Conservation (phyloP, 108 stramenopile genomes). For the Cyclotella distinguenda region DNA sequence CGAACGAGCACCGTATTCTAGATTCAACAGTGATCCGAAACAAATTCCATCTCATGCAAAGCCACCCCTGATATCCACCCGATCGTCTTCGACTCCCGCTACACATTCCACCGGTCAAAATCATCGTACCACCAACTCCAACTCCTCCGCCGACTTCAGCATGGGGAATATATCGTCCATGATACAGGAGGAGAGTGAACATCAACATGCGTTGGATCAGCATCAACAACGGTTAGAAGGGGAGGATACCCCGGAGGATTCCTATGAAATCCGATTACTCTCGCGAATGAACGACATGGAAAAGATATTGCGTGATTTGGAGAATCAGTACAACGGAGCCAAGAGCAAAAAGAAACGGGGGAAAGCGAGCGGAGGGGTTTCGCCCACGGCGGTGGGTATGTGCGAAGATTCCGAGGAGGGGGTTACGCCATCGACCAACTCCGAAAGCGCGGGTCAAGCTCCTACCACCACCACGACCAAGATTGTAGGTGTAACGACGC, state of each 20-base stretch:
- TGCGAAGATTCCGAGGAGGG: conserved; percentile 4
- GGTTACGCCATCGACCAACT: not conserved
- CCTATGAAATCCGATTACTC: conserved; percentile 10
- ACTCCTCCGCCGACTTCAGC: conserved; percentile 40
- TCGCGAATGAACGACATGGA: conserved; percentile 36
- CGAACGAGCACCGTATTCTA: not conserved
- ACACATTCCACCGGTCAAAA: not conserved
- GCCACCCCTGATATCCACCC: conserved; percentile 4
- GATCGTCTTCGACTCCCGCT: not conserved
- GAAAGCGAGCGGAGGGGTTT: not conserved
- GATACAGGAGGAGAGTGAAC: conserved; percentile 46
- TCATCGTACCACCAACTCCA: conserved; percentile 19
- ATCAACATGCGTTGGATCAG: conserved; percentile 33
- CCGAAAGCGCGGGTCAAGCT: not conserved
- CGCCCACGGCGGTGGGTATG: conserved; percentile 16
- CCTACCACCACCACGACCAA: conserved; percentile 2
- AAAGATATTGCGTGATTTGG: conserved; percentile 17
- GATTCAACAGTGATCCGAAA: conserved; percentile 5
- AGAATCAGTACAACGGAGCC: conserved; percentile 12
- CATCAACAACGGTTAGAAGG: conserved; percentile 17
- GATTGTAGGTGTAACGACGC: conserved; percentile 20
- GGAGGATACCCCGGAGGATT: not conserved
- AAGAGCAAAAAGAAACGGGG: conserved; percentile 14
- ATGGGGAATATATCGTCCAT: conserved; percentile 47
- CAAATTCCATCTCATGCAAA: not conserved